phyloP scores from a whole-genome alignment of 495 filamentous ascomycete species.

The Podospora fimiseda region DNA sequence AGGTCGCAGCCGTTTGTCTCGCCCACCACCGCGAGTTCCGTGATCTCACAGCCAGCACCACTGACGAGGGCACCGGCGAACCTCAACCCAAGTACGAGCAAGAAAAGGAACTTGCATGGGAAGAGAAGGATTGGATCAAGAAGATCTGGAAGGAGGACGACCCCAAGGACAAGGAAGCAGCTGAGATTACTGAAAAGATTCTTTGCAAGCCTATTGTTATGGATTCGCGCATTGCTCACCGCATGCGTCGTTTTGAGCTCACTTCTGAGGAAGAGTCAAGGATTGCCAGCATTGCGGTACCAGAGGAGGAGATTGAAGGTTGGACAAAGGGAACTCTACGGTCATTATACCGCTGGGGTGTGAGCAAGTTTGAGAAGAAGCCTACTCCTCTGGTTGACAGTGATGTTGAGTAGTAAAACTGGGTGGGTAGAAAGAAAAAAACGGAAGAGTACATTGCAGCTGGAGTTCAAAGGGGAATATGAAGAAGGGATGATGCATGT shows the following conservation, averaged over 20 bases:
- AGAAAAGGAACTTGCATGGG: slow-evolving; percentile 59
- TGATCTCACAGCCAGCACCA: slow-evolving; percentile 19
- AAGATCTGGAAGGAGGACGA: slow-evolving; percentile 58
- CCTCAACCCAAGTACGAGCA: slow-evolving; percentile 52
- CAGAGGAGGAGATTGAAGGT: slow-evolving; percentile 62
- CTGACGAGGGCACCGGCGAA: slow-evolving; percentile 11
- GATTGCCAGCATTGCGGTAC: slow-evolving; percentile 53
- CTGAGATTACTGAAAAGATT: slow-evolving; percentile 49
- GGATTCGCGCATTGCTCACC: slow-evolving; percentile 66
- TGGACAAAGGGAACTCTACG: slow-evolving; percentile 48
- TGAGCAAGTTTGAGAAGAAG: slow-evolving; percentile 23
- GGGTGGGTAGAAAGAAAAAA: not conserved
- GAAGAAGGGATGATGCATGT: slow-evolving; percentile 1
- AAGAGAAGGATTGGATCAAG: slow-evolving; percentile 88
- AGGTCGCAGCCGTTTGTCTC: slow-evolving; percentile 78
- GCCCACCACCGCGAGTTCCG: slow-evolving; percentile 50
- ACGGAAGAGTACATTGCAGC: not conserved
- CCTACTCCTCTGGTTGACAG: slow-evolving; percentile 17
- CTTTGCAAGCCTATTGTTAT: slow-evolving; percentile 74
- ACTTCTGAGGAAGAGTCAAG: slow-evolving; percentile 60
- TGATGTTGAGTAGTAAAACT: slow-evolving; percentile 16
- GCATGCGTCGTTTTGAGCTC: slow-evolving; percentile 76
- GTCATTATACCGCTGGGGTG: slow-evolving; percentile 39
- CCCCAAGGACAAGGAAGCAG: slow-evolving; percentile 57
- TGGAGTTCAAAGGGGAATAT: not conserved